These are phyloP conservation scores for Mortierella polycephala DNA, from an alignment of 371 early-diverging fungal species.

Conservation along the genomic window DNA sequence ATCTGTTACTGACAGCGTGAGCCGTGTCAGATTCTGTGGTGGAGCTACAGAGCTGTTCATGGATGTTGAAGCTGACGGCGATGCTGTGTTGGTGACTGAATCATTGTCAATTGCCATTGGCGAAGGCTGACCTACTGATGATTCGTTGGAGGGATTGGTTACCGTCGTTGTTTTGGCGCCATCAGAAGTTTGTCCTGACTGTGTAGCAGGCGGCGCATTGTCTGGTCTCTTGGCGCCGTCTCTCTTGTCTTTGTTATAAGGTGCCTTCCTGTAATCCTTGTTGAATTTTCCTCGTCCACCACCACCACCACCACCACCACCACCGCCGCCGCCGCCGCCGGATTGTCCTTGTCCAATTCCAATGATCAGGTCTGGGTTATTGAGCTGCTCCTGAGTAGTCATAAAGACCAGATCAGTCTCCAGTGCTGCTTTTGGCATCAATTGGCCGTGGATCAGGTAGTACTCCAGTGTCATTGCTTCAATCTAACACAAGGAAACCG, in stretches of 20 bases:
- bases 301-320: too few relatives aligned
- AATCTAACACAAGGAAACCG: conserved; percentile 54
- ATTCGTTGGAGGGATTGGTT: too few relatives aligned
- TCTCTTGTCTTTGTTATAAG: conserved; percentile 22
- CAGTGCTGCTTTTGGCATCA: conserved; percentile 61
- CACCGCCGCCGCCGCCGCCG: conserved; percentile 26
- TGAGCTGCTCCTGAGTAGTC: conserved; percentile 29
- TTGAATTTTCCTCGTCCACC: conserved; percentile 51
- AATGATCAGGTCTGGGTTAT: conserved; percentile 36
- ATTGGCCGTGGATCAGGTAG: conserved; percentile 58
- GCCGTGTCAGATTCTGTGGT: background rate
- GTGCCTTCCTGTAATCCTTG: conserved; percentile 29
- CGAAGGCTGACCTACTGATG: background rate
- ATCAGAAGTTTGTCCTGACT: too few relatives aligned
- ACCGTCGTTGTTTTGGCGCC: too few relatives aligned
- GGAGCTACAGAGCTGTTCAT: too few relatives aligned
- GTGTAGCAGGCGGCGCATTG: background rate
- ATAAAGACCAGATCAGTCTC: conserved; percentile 57
- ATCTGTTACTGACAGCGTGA: conserved; percentile 51
- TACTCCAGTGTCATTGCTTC: conserved; percentile 71
- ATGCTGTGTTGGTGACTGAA: background rate
- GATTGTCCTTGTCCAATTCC: conserved; percentile 15
- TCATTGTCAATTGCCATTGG: background rate
- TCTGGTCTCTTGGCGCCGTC: conserved; percentile 4
- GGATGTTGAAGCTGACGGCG: background rate